A percentile compares a stretch with the other conserved stretches of the same genome.
Conservation (phyloP, 305 asterid genomes). For the Fraxinus velutina region DNA sequence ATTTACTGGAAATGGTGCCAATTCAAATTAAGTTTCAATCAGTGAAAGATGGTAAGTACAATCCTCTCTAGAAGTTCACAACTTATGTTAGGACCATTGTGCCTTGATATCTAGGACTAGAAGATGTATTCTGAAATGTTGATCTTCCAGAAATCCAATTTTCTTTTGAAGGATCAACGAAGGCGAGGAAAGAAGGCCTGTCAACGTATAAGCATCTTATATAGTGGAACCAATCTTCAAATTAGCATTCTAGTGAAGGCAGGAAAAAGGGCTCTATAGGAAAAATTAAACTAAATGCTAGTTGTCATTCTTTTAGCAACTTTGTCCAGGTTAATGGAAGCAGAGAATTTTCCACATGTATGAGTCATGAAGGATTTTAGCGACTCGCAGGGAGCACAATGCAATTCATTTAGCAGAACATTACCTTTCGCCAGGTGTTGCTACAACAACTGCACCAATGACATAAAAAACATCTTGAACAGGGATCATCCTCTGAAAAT, state of each 20-base stretch:
- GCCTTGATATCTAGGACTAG: not conserved
- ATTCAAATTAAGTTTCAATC: constrained; percentile 2
- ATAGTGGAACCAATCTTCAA: not conserved
- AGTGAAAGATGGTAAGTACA: not conserved
- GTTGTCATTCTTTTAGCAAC: not conserved
- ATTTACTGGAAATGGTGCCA: constrained; percentile 1
- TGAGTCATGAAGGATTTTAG: constrained; percentile 7
- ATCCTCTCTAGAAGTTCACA: not conserved
- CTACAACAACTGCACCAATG: constrained; percentile 60
- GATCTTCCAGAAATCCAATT: not conserved
- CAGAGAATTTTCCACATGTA: not conserved
- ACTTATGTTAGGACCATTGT: not conserved
- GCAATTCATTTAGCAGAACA: constrained; percentile 20
- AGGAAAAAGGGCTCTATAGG: not conserved
- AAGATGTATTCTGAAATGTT: not conserved
- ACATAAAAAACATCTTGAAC: constrained; percentile 56
- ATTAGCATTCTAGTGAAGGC: not conserved
- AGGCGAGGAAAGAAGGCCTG: not conserved
- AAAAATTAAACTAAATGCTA: not conserved
- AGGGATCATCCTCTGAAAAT: constrained; percentile 48
- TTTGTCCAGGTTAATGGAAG: not conserved
- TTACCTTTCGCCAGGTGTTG: constrained; percentile 78
- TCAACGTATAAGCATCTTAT: not conserved
- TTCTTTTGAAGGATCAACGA: constrained; percentile 1
- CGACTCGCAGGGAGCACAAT: not conserved